Base-by-base conservation (phyloP, 179 eudicot species). In the Beta macrorhiza region DNA sequence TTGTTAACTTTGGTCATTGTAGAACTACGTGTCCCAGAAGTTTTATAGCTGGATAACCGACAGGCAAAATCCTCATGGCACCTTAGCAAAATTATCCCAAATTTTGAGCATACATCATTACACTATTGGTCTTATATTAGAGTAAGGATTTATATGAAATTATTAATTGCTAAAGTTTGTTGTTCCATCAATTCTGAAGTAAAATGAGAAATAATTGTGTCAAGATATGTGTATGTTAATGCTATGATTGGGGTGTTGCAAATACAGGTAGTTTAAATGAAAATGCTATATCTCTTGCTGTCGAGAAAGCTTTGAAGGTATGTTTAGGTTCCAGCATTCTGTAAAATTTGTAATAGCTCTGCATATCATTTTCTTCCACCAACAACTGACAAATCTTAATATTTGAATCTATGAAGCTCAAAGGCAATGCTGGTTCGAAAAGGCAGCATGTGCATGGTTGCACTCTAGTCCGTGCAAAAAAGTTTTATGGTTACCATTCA, bases 361-460 rank as follows among this genome's bases (percentile, higher is more conserved):
- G 10, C 79, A 37, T 57, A 53, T 58, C 53, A 15, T 69, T 47
- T 65, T 72, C 56, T 32, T 61, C 20, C 13, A 3, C 19, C 63
- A 49, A 42, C 76, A 81, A 82, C 85, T 76, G 51, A 68, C 79
- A 63, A 42, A 22, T 32, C 82, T 73, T 70, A 13, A 71, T 20
- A 75, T 68, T 64, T 56, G 47, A 17, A 77, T 76, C 55, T 72
- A 69, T 85, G 71, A 90, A 97, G 99, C 93, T 94, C 44, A 92
- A 89, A 87, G 93, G 98, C 68, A 88, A 78, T 88, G 90, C 86
- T 75, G 95, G 98, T 82, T 88, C 91, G 44, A 97, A 94, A 88
- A 89, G 95, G 77, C 99, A 97, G 82, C 98, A 97, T 85, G 97
- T 97, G 84, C 98, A 97, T 76, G 89, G 93, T 78, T 93, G 99